Base-by-base conservation (phyloP, 441 rosid genomes). In the Gossypium trilobum region DNA sequence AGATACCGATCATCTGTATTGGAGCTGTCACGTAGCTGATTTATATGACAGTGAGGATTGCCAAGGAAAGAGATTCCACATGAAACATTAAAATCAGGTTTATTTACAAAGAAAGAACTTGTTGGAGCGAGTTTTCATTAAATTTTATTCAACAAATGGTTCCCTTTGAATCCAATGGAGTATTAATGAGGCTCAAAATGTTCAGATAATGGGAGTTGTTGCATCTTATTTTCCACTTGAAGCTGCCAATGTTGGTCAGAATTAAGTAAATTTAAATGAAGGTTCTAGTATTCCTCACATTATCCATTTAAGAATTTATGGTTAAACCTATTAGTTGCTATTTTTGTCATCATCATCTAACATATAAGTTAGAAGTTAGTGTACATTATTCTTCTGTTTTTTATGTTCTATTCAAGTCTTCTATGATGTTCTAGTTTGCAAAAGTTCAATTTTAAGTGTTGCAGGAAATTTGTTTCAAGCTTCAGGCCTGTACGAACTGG, bases 391-490 rank as follows among this genome's bases (percentile, higher is more conserved):
- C 16, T 55, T 23, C 63, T 36, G 52, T 13, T 20, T 54, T 70
- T 70, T 55, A 17, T 19, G 33, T 55, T 27, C 52, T 55, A 7
- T 70, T 5, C 16, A 51, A 29, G 44, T 68, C 60, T 25, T 67
- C 44, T 3, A n/a, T 67, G 33, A 6, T 42, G 10, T 22, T 48
- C 25, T 61, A 23, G 14, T 72, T n/a, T 5, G 8, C 31, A 11
- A 4, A 4, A 8, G 33, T 58, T 59, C 23, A 71, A 44, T 13
- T 44, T 71, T 16, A 11, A 73, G 42, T 64, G 33, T 65, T 74
- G 73, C 78, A 91, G 96, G 94, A 87, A 84, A 84, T 91, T 84
- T 73, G 62, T 91, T 71, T 91, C 96, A 73, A 88, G 90, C 87
- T 84, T 87, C 78, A 84, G 87, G 80, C 78, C 86, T 68, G 79